Conservation (phyloP, 192 early-diverging fungal species). For the Phycomyces nitens region DNA sequence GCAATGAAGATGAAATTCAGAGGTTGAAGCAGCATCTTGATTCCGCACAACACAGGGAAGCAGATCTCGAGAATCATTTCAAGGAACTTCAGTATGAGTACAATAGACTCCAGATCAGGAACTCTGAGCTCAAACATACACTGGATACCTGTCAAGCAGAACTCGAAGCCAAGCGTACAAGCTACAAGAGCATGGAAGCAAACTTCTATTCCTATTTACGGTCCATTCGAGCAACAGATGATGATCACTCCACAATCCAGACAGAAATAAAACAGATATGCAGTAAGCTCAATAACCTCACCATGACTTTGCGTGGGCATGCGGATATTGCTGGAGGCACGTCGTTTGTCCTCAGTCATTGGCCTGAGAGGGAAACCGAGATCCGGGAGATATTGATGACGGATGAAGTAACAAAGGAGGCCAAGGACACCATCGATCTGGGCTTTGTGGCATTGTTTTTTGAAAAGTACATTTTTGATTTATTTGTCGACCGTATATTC, state of each 20-base stretch:
- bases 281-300: slow-evolving; percentile 31
- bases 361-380: neutral
- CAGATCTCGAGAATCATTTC: no score
- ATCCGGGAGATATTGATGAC: slow-evolving; percentile 17
- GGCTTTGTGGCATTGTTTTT: slow-evolving; percentile 39
- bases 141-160: neutral
- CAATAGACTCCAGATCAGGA: neutral
- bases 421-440: slow-evolving; percentile 31
- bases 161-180: slow-evolving; percentile 1
- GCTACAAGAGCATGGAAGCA: slow-evolving; percentile 7
- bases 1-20: no score
- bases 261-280: slow-evolving; percentile 30
- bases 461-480: slow-evolving; percentile 45
- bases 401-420: slow-evolving; percentile 30
- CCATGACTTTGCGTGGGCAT: slow-evolving; percentile 29
- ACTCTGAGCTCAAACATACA: neutral
- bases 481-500: slow-evolving; percentile 35
- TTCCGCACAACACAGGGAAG: no score
- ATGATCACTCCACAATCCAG: slow-evolving; percentile 42
- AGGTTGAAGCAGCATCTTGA: no score
- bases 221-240: slow-evolving; percentile 39
- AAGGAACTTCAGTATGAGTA: no score
- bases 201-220: slow-evolving; percentile 15
- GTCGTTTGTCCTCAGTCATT: neutral
- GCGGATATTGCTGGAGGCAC: slow-evolving; percentile 13